These are phyloP conservation scores for Aurantiochytrium sp. DNA, from an alignment of 108 stramenopile species.

Conservation along the genomic window DNA sequence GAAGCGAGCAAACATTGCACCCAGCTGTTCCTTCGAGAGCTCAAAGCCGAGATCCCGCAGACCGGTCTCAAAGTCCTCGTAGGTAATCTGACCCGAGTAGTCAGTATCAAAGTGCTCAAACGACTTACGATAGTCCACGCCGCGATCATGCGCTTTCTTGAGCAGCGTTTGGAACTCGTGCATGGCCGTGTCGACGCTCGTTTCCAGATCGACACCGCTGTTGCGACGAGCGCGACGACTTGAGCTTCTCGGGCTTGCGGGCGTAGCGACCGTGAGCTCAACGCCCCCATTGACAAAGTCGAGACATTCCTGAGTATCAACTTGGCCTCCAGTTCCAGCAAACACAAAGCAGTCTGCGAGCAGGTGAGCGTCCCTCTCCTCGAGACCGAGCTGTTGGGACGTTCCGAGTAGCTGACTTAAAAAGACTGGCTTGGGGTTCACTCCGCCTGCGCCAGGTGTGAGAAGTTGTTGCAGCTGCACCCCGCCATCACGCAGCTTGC, in stretches of 20 bases:
- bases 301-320: neutral
- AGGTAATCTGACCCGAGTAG: neutral
- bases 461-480: neutral
- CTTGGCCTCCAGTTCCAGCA: neutral
- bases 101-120: conserved; percentile 12
- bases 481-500: neutral
- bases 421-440: neutral
- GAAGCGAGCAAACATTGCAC: neutral
- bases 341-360: neutral
- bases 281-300: neutral
- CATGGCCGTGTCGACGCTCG: neutral
- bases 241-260: neutral
- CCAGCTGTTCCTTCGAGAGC: neutral
- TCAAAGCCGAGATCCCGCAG: neutral
- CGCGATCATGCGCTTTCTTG: neutral
- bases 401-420: neutral
- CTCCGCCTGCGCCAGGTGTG: neutral
- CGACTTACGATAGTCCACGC: neutral
- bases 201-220: neutral
- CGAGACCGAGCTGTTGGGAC: neutral
- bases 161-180: neutral
- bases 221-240: neutral
- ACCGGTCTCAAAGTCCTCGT: neutral
- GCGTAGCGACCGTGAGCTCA: neutral
- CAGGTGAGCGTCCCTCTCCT: neutral